Evolutionary conservation across 2,329 filamentous ascomycete genomes (phyloP).

Genomic region (Helotiales sp.): DNA sequence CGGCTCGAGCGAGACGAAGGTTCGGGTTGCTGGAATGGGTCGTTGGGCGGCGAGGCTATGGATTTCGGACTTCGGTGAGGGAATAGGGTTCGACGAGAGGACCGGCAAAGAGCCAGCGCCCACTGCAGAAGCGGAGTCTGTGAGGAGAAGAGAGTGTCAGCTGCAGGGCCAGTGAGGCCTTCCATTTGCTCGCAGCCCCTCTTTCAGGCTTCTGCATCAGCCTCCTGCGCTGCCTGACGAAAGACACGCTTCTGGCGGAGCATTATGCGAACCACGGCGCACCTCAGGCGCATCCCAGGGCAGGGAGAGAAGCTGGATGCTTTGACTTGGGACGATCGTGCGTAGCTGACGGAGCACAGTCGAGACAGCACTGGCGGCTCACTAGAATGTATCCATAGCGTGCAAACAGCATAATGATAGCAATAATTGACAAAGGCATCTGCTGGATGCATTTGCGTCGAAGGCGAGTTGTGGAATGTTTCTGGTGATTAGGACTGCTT

Average conservation of each 20-base stretch:
- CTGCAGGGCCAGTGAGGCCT: neutral
- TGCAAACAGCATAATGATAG: neutral
- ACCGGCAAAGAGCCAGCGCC: neutral
- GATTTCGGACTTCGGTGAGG: neutral
- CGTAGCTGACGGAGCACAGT: neutral
- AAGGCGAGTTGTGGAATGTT: neutral
- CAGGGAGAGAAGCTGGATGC: neutral
- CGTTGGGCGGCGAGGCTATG: constrained; percentile 4
- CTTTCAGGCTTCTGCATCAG: constrained; percentile 22
- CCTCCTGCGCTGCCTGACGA: constrained; percentile 8
- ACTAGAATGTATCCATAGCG: neutral
- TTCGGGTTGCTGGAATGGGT: neutral
- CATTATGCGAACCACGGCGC: constrained; percentile 9
- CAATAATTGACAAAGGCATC: neutral
- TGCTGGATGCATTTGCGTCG: neutral
- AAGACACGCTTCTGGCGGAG: constrained; percentile 6
- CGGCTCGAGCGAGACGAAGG: neutral
- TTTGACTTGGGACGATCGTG: neutral
- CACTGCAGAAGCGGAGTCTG: too few relatives aligned
- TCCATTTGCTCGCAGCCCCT: constrained; percentile 14
- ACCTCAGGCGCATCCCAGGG: neutral
- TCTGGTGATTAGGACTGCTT: neutral
- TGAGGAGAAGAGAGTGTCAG: neutral
- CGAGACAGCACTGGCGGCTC: neutral
- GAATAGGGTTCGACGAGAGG: neutral